Base-by-base conservation (phyloP, 148 eudicot genomes). In the Vaccinium macrocarpon region DNA sequence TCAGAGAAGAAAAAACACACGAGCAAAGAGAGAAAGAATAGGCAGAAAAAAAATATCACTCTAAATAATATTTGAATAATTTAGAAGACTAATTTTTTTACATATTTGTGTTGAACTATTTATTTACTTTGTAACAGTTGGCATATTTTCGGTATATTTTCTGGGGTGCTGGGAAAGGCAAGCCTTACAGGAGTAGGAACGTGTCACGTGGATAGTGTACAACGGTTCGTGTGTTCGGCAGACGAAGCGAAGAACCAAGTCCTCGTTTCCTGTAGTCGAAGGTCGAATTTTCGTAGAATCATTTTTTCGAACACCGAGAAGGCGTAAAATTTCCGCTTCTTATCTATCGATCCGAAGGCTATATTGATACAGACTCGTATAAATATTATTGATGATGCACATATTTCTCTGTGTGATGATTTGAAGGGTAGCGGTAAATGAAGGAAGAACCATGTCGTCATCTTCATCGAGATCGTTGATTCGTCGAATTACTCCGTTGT, bases 401-500 rank as follows among this genome's bases (percentile, higher is more conserved):
- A 2, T 72, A 16, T 35, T 32, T 72, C 2, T 72, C 18, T 21
- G 23, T 50, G 53, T 1, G 70, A 38, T 59, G 72, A 61, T 59
- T 12, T 61, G 82, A n/a, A 12, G 8, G 56, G 48, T 10, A 50
- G 46, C 6, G 68, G 49, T 70, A 32, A 35, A 66, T 71, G 78
- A 70, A 29, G 59, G 84, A 53, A 82, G 73, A 71, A 42, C 84
- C 32, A 85, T 82, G 71, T 64, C 71, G 71, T 9, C 52, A 82
- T 48, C 76, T 42, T 79, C 86, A 80, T 84, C 94, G 74, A 85
- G 88, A 62, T 91, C 93, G 56, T 66, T 95, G 76, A 83, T 95
- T 62, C 78, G 84, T 71, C 94, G 95, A 29, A 10, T 93, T 4
- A 66, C 88, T 51, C 89, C 91, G 1, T 85, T 77, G 80, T 48